A percentile compares a stretch with the other conserved stretches of the same genome.
These are phyloP conservation scores for Entophlyctis luteolus DNA, from an alignment of 192 early-diverging fungal species.

Conservation along the genomic window DNA sequence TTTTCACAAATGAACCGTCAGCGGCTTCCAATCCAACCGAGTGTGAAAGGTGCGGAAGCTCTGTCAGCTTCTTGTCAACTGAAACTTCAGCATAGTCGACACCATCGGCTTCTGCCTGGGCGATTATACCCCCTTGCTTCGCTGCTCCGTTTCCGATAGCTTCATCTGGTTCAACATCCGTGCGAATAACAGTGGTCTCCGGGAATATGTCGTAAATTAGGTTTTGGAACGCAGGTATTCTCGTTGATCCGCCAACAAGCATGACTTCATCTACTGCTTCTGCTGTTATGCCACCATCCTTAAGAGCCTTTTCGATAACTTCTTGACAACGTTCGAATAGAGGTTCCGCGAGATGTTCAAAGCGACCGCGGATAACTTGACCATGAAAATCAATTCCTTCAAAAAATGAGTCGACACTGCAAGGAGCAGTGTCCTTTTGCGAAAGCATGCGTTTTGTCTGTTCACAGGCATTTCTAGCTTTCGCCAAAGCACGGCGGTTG, in stretches of 20 bases:
- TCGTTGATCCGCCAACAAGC: constrained; percentile 79
- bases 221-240: constrained; percentile 82
- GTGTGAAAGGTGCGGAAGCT: constrained; percentile 64
- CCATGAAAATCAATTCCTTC: constrained; percentile 89
- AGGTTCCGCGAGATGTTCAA: constrained; percentile 81
- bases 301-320: constrained; percentile 63
- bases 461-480: constrained; percentile 81
- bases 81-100: constrained; percentile 53
- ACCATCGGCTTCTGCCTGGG: constrained; percentile 77
- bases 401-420: constrained; percentile 86
- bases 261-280: constrained; percentile 85
- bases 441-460: constrained; percentile 88
- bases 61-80: constrained; percentile 58
- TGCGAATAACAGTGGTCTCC: constrained; percentile 63
- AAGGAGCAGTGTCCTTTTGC: constrained; percentile 74
- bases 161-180: constrained; percentile 90
- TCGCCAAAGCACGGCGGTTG: constrained; percentile 74
- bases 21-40: constrained; percentile 72
- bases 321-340: constrained; percentile 69
- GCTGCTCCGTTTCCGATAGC: constrained; percentile 86
- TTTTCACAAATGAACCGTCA: constrained; percentile 68
- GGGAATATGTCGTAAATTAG: constrained; percentile 70
- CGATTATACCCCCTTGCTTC: constrained; percentile 74
- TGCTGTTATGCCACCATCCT: constrained; percentile 52
- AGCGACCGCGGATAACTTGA: constrained; percentile 77